Conservation (phyloP, 208 protist species). For the Crithidia bombi region DNA sequence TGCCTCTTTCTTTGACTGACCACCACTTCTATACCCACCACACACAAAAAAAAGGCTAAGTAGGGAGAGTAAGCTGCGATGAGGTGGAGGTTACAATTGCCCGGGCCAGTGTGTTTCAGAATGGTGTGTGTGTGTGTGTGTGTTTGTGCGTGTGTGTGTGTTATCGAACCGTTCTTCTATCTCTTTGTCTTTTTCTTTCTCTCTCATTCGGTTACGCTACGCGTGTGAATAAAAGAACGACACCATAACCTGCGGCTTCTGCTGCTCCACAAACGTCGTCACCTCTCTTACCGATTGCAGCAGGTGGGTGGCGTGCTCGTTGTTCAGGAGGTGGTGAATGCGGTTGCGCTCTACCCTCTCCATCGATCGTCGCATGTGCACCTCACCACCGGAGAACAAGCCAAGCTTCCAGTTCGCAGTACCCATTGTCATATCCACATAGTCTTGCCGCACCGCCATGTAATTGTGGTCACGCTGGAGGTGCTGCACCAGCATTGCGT, state of each 20-base stretch:
- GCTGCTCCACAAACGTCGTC: slow-evolving; percentile 51
- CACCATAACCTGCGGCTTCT: not conserved
- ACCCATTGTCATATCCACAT: slow-evolving; percentile 78
- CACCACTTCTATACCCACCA: too few species aligned
- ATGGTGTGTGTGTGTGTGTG: not conserved
- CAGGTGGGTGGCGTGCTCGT: slow-evolving; percentile 77
- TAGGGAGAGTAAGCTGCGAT: too few species aligned
- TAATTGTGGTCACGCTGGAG: slow-evolving; percentile 46
- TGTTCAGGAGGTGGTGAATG: slow-evolving; percentile 80
- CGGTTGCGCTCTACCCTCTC: slow-evolving; percentile 83
- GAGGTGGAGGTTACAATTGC: too few species aligned
- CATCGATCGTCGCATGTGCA: slow-evolving; percentile 88
- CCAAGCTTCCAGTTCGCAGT: slow-evolving; percentile 88
- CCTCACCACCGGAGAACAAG: slow-evolving; percentile 83
- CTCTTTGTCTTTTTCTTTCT: not conserved
- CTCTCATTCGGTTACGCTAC: not conserved
- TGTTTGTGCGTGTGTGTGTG: not conserved
- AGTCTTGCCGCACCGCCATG: slow-evolving; percentile 55
- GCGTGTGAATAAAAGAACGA: not conserved
- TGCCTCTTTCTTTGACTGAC: too few species aligned
- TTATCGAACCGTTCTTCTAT: not conserved
- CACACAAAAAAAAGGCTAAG: too few species aligned
- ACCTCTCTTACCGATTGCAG: slow-evolving; percentile 69
- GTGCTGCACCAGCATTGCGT: slow-evolving; percentile 42
- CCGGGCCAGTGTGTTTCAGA: too few species aligned